These are phyloP conservation scores for Trichoderma arundinaceum DNA, from an alignment of 2,329 filamentous ascomycete genomes.

Conservation along the genomic window DNA sequence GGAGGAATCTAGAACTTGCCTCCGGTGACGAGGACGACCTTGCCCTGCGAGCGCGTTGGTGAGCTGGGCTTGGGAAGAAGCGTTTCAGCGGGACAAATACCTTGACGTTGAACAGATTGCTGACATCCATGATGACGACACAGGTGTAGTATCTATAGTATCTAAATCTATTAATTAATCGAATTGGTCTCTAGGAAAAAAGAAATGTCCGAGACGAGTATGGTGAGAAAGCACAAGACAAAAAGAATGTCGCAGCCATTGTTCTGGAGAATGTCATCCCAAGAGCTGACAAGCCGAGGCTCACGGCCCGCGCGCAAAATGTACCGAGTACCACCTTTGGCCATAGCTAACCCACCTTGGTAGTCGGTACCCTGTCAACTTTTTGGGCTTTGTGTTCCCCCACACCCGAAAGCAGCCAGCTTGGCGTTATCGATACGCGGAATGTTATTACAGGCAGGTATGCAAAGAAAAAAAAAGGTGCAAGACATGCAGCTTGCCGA, in stretches of 20 bases:
- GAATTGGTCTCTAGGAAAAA: too few species aligned
- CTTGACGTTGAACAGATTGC: slow-evolving; percentile 21
- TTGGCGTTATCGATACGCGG: slow-evolving; percentile 16
- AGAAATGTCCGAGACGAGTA: too few species aligned
- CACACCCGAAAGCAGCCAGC: too few species aligned
- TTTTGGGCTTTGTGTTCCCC: too few species aligned
- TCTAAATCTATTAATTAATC: not conserved
- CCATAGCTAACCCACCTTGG: not conserved
- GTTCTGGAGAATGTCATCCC: not conserved
- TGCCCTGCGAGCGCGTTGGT: slow-evolving; percentile 49
- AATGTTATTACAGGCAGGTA: too few species aligned
- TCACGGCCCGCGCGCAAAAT: not conserved
- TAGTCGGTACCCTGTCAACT: not conserved
- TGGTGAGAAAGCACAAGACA: not conserved
- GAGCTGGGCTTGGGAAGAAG: not conserved
- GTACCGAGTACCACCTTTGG: too few species aligned
- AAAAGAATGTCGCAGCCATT: not conserved
- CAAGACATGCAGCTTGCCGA: too few species aligned
- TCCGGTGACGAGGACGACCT: slow-evolving; percentile 64
- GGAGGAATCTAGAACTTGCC: slow-evolving; percentile 38
- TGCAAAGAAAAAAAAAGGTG: too few species aligned
- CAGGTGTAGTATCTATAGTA: too few species aligned
- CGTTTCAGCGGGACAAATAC: not conserved
- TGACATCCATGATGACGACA: slow-evolving; percentile 10
- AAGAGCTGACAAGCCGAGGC: slow-evolving; percentile 3